Base-by-base conservation (phyloP, 2,329 filamentous ascomycete genomes). In the Cladosporium cucumerinum region DNA sequence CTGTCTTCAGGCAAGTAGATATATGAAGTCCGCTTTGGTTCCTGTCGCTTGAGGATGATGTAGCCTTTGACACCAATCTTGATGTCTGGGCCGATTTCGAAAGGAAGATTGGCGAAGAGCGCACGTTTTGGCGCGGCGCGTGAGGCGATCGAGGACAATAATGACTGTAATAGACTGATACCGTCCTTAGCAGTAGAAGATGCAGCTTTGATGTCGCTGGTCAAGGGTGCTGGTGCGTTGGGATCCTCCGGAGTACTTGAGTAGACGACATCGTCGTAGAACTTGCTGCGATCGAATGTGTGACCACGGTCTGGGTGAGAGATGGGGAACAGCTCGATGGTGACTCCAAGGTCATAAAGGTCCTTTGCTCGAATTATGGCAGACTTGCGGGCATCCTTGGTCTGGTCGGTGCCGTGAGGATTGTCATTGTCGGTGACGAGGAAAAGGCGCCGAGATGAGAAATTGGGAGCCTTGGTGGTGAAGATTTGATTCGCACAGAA, bases 401-500 rank as follows among this genome's bases (percentile, higher is more conserved):
- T 88, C 21, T 25, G 28, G 32, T 39, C 32, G 21, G 85, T 82
- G 0, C 82, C 80, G 74, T 96, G 91, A 4, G 95, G 95, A 69
- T 93, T 85, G 75, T 98, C 95, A 69, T 96, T 92, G 76, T 98
- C 93, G 0, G 95, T 98, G 64, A 99, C 92, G 68, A 99, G 87
- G 78, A 99, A 99, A n/a, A 99, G 80, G 36, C 95, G 87, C 66
- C 94, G 85, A 6, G 94, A 98, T 4, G 92, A 89, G 76, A 98
- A 98, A 73, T 97, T 98, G 21, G 95, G 88, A 0, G 95, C 93
- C 75, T 91, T 96, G 3, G 92, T 97, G 1, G 93, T 97, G 75
- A 99, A 97, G 60, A 98, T 91, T 74, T 97, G 93, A 70, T 98
- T 98, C 43, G 93, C 94, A 71, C 93, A 96, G 75, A 97, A 97